phyloP scores from a whole-genome alignment of 257 asterid species.

The Scutellaria galericulata region DNA sequence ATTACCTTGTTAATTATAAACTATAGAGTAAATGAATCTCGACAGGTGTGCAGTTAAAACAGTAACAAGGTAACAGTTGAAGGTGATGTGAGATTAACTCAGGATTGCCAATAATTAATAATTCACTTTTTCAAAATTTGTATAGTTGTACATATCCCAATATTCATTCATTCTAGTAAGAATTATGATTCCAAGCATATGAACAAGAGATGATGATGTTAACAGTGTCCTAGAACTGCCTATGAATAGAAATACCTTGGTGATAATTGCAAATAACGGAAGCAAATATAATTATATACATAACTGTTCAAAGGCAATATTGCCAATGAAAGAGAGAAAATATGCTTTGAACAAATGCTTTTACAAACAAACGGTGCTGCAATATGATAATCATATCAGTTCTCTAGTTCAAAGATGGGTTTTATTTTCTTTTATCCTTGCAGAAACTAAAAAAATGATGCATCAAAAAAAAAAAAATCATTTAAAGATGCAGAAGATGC shows the following conservation, averaged over 20 bases:
- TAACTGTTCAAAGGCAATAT: neutral
- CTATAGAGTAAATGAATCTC: neutral
- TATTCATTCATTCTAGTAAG: neutral
- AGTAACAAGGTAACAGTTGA: neutral
- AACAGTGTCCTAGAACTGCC: neutral
- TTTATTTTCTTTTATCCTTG: slow-evolving; percentile 10
- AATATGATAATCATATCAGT: neutral
- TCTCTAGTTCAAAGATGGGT: neutral
- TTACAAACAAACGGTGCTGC: neutral
- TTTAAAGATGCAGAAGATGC: neutral
- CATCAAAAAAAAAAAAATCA: neutral
- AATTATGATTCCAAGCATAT: neutral
- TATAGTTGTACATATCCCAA: neutral
- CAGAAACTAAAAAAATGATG: neutral
- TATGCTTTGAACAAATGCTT: neutral
- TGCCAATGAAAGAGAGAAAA: neutral
- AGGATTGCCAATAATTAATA: neutral
- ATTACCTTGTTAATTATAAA: slow-evolving; percentile 1
- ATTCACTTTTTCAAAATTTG: neutral
- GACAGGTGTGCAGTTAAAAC: neutral
- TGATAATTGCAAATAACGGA: neutral
- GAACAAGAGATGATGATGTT: neutral
- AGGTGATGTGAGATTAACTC: neutral
- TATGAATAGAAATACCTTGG: neutral
- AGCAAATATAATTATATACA: neutral